These are phyloP conservation scores for Phytophthora pseudosyringae DNA, from an alignment of 352 stramenopile genomes.

Conservation along the genomic window DNA sequence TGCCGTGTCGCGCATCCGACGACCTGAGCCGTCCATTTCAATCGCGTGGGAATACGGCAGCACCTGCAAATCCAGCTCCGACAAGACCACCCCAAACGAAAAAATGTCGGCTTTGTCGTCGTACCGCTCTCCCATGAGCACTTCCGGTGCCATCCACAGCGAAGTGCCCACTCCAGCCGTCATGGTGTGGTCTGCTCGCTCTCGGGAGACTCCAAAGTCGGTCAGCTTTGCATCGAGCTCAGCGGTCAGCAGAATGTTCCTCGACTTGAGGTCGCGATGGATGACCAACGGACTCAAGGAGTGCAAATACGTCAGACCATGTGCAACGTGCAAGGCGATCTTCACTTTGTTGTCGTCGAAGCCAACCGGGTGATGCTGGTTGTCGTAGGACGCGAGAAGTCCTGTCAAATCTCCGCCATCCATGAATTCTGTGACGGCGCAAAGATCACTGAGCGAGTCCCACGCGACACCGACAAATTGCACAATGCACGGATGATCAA, in stretches of 20 bases:
- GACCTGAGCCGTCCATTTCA: constrained; percentile 3
- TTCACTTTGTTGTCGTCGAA: constrained; percentile 50
- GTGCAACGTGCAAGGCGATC: constrained; percentile 57
- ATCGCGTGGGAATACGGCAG: constrained; percentile 26
- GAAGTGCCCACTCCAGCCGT: constrained; percentile 29
- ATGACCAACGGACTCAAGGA: constrained; percentile 54
- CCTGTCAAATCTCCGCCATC: constrained; percentile 57
- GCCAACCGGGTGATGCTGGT: constrained; percentile 32
- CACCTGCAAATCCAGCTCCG: constrained; percentile 32
- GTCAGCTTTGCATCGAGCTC: constrained; percentile 38
- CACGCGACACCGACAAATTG: constrained; percentile 63
- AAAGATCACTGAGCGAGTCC: constrained; percentile 50
- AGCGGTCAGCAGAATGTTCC: constrained; percentile 36
- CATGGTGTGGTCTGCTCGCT: constrained; percentile 36
- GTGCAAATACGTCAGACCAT: constrained; percentile 62
- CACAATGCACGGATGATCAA: constrained; percentile 52
- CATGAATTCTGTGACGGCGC: constrained; percentile 63
- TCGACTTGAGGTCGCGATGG: constrained; percentile 43
- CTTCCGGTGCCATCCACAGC: constrained; percentile 43
- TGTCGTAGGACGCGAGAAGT: constrained; percentile 45
- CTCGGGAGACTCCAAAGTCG: constrained; percentile 41
- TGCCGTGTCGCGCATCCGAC: constrained; percentile 19
- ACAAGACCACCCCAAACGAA: constrained; percentile 38
- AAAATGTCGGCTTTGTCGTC: constrained; percentile 41
- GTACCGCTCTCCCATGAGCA: constrained; percentile 25